Percentiles rank a stretch among this genome's conserved stretches.
Evolutionary conservation across 2,329 filamentous ascomycete genomes (phyloP).

Genomic region (Ophiocordyceps sinensis): DNA sequence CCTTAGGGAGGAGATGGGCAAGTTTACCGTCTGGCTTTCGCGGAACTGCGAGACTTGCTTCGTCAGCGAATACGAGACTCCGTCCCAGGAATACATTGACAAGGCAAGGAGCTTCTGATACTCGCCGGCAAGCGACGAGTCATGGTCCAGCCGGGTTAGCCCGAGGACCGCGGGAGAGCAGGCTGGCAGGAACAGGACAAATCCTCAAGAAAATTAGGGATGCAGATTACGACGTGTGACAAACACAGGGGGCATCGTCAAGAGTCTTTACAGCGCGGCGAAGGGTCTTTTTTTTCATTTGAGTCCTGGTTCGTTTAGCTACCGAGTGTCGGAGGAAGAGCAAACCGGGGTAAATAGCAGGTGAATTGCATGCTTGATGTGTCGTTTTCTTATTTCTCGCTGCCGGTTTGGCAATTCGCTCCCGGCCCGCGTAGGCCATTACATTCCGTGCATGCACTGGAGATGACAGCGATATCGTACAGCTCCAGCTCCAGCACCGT

Average conservation of each 20-base stretch:
- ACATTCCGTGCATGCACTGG: too few species aligned
- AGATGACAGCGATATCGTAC: too few species aligned
- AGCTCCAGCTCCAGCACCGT: too few species aligned
- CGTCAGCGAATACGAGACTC: constrained; percentile 58
- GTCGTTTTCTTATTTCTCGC: too few species aligned
- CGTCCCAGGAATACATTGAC: constrained; percentile 56
- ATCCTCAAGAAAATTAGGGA: too few species aligned
- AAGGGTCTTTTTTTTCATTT: background rate
- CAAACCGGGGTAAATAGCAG: too few species aligned
- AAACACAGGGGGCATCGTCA: background rate
- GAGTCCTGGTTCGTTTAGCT: background rate
- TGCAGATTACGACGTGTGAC: background rate
- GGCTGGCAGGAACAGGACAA: too few species aligned
- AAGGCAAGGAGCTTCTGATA: constrained; percentile 36
- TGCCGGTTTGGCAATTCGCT: too few species aligned
- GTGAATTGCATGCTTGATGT: too few species aligned
- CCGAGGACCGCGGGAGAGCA: too few species aligned
- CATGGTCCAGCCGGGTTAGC: too few species aligned
- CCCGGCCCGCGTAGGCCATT: too few species aligned
- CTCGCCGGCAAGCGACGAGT: background rate
- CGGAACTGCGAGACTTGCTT: constrained; percentile 70
- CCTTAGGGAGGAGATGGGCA: constrained; percentile 75
- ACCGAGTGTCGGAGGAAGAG: background rate
- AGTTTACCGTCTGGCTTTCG: constrained; percentile 74
- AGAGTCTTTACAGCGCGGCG: background rate